Evolutionary conservation across 2,329 filamentous ascomycete species (phyloP), one percentile per base, ranked within the genome.

Genomic region (Cryphonectria nitschkei): DNA sequence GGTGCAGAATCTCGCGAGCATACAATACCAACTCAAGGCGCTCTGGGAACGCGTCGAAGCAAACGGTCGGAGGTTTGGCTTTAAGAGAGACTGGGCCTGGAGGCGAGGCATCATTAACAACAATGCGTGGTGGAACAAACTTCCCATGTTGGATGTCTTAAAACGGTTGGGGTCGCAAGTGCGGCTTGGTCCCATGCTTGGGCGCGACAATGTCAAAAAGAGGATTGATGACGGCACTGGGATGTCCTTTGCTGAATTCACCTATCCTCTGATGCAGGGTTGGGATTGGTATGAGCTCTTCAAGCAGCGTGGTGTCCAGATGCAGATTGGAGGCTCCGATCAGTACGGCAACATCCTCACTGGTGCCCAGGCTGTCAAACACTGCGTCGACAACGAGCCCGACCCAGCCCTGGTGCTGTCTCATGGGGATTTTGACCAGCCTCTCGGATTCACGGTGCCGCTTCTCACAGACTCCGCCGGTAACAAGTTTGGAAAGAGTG

Each of bases 231-330:
- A 90, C 68, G 93, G 94, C 52, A 93, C 96, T 74, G 97, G 96
- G 76, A 95, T 99, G 92, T 97, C 95, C 0, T 92, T 97, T 76
- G 91, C 93, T 50, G 96, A 99, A 79, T 97, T 99, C 80, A 88
- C 90, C 58, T 99, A 99, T 78, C 96, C 97, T 0, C 82, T 99
- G 22, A 89, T 98, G 76, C 96, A 99, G 79, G 94, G 92, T 32
- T 98, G 95, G 92, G 96, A 99, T 80, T 99, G 95, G 89, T 98
- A 93, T 93, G 87, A 93, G 75, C 87, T 98, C 82, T 97, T 93
- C 81, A 80, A 76, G 73, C 86, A 88, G 63, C 85, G 86, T 34
- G 87, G 87, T 64, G 86, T 94, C 13, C 91, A 95, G 78, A 88
- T 98, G 79, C 94, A 99, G 81, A 93, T 99, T 67, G 96, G 96